These are phyloP conservation scores for Saccharomycopsis sp. DNA, from an alignment of 805 yeast genomes.

Conservation along the genomic window DNA sequence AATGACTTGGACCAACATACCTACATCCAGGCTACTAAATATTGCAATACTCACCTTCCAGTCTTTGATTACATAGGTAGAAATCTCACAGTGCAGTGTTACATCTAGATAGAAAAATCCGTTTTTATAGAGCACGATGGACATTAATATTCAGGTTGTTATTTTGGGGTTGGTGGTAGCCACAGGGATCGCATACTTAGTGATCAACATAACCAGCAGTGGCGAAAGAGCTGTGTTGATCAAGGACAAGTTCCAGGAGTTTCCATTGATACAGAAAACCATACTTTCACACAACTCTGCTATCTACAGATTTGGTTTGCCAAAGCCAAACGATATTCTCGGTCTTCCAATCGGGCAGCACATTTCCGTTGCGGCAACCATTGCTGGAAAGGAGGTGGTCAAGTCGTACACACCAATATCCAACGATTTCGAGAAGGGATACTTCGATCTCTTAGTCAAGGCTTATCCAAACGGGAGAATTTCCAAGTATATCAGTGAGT, in stretches of 20 bases:
- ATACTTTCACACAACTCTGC: conserved; percentile 76
- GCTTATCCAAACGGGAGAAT: conserved; percentile 82
- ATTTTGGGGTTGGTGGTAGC: neutral
- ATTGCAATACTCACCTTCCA: no score
- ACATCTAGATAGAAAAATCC: neutral
- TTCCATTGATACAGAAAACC: conserved; percentile 74
- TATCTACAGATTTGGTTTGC: conserved; percentile 76
- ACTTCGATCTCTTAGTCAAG: conserved; percentile 79
- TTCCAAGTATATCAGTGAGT: conserved; percentile 62
- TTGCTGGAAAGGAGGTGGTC: conserved; percentile 72
- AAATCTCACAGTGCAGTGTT: neutral
- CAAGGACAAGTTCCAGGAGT: conserved; percentile 63
- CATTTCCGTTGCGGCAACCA: conserved; percentile 67
- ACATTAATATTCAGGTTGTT: neutral
- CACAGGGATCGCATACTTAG: neutral
- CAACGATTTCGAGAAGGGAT: conserved; percentile 69
- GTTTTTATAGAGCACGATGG: neutral
- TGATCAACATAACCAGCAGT: neutral
- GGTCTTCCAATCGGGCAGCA: conserved; percentile 96
- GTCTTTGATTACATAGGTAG: neutral
- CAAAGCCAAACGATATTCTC: conserved; percentile 61
- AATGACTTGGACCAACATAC: no score
- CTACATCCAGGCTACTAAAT: no score
- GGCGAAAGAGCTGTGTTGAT: conserved; percentile 43
- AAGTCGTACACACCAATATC: conserved; percentile 91